Evolutionary conservation across 2,329 filamentous ascomycete species (phyloP).

Genomic region (Trichoderma semiorbis): DNA sequence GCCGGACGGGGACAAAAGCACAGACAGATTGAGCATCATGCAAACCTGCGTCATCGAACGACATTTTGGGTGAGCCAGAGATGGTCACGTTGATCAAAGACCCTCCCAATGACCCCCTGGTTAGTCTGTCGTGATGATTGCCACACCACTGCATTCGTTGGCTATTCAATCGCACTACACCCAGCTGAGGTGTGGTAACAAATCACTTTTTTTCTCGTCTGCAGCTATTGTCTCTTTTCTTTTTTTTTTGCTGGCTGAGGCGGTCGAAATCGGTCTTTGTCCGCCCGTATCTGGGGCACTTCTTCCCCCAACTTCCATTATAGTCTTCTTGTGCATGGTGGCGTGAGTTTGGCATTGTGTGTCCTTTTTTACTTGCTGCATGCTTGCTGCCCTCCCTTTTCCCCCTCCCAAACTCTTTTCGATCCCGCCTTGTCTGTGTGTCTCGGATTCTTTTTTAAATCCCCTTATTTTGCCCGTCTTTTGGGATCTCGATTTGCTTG

Average conservation of each 20-base stretch:
- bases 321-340: background rate
- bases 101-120: background rate
- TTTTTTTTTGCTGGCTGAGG: no score
- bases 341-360: background rate
- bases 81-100: slow-evolving; percentile 7
- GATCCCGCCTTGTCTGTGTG: background rate
- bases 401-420: background rate
- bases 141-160: slow-evolving; percentile 1
- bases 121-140: background rate
- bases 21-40: background rate
- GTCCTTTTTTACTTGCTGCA: background rate
- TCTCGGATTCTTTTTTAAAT: background rate
- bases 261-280: slow-evolving; percentile 1
- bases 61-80: background rate
- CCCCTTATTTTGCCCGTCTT: background rate
- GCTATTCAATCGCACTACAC: background rate
- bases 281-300: background rate
- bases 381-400: background rate
- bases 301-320: background rate
- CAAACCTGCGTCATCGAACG: background rate
- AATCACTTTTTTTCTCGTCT: background rate
- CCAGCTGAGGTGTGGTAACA: background rate
- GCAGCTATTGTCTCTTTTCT: background rate
- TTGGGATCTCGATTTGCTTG: background rate
- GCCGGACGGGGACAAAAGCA: background rate